Base-by-base conservation (phyloP, 805 yeast species). In the Hanseniaspora vineae region DNA sequence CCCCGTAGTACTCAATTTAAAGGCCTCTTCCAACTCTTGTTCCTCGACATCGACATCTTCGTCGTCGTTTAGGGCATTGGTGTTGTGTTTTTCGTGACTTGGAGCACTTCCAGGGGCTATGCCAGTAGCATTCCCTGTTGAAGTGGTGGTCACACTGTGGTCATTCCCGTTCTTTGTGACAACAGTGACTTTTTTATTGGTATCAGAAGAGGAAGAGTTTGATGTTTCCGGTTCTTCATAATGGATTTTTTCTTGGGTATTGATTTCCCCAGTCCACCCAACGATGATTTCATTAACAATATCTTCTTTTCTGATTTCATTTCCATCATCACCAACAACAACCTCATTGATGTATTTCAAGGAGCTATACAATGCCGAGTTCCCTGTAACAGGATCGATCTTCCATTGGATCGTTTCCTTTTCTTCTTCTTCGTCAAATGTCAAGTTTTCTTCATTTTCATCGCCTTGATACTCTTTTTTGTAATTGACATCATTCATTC, bases 231-330 rank as follows among this genome's bases (percentile, higher is more conserved):
- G 47, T 4, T 44, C 42, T 35, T 42, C 37, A 18, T 44, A 49
- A 45, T 51, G 54, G 48, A 51, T 52, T 39, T 49, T 52, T 46
- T 52, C 45, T 44, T 58, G 49, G 48, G 56, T 55, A 44, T 65
- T 63, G 51, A 92, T 70, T 63, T 88, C 97, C 43, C 98, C 98
- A 0, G 97, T 84, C 98, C 98, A 92, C 1, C 87, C 97, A 46
- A 92, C 79, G 45, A 86, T 66, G 54, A 87, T 85, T 43, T 89
- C 81, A 52, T 88, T 95, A 19, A 79, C 75, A 0, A 89, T 75
- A 43, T 78, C 77, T 49, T 75, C 75, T 45, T 69, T 71, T 23
- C 35, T 43, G n/a, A 44, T 17, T 18, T 48, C 47, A 8, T 42
- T 39, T 0, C 14, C 46, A 10, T 45, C 43, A 12, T 48, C 47